Base-by-base conservation (phyloP, 176 grass and related monocot genomes). In the Neostapfia colusana region DNA sequence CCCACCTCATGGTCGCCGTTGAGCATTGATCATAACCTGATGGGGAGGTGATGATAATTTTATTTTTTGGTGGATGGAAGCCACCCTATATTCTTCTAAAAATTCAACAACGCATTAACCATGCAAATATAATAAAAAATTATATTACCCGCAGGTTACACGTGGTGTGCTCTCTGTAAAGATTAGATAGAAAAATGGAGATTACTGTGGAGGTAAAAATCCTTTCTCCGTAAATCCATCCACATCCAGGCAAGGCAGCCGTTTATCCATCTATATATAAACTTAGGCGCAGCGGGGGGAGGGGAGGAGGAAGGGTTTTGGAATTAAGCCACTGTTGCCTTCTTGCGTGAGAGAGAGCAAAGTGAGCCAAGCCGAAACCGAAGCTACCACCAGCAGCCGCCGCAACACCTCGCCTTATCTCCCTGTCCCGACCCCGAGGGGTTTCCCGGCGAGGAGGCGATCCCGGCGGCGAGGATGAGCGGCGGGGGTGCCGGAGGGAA, bases 391-490 rank as follows among this genome's bases (percentile, higher is more conserved):
- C 75, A 21, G 44, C 70, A 68, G 16, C 41, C 36, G 27, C 69
- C 45, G 53, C 71, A 21, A 37, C 42, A 31, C 61, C 21, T 28
- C 42, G 20, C 53, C 54, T 35, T 62, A 28, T 11, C 65, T 45
- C 17, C 24, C 38, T 40, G 51, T 40, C 24, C 58, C 57, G 46
- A 60, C 50, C 14, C 21, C 27, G 26, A 80, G 60, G 39, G 83
- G 26, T 72, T 84, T 64, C 68, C 67, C 14, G 67, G 37, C 31
- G 70, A 34, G 89, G 76, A 10, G 82, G 77, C 67, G 79, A 83
- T 81, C 81, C 81, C 46, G 86, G 40, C 71, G 48, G 57, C 56
- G 72, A 89, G 76, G 86, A 89, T 88, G 73, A 90, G 69, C 46
- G 73, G 79, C 59, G 70, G 67, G 42, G 76, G 75, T n/a, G 46